These are phyloP conservation scores for Nowakowskiella sp. DNA, from an alignment of 192 early-diverging fungal genomes.

Conservation along the genomic window DNA sequence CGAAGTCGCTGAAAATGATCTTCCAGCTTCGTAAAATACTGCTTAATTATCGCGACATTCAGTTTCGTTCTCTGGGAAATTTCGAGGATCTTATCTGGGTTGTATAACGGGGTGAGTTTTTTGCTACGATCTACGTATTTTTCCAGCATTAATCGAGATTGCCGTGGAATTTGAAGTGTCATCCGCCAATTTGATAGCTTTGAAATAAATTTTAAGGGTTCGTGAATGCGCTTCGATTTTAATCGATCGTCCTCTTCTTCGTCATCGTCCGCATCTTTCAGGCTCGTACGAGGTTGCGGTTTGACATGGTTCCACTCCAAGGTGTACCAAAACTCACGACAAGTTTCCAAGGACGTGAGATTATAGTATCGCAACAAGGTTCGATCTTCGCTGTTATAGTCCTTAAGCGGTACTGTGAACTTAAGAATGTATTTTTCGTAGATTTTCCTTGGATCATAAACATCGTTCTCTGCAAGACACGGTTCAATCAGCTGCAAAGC, in stretches of 20 bases:
- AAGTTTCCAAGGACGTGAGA: constrained; percentile 4
- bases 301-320: no score
- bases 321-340: constrained; percentile 27
- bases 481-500: constrained; percentile 7
- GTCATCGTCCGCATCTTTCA: no score
- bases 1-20: constrained; percentile 15
- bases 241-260: no score
- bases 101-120: constrained; percentile 18
- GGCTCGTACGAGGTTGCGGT: no score
- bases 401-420: constrained; percentile 18
- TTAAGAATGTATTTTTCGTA: constrained; percentile 10
- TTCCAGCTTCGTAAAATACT: constrained; percentile 29
- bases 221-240: constrained; percentile 8
- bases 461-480: constrained; percentile 4
- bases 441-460: neutral
- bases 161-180: constrained; percentile 19
- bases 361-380: constrained; percentile 11
- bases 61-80: constrained; percentile 19
- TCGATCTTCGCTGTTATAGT: constrained; percentile 10
- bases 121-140: constrained; percentile 19
- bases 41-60: constrained; percentile 19
- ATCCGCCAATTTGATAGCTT: constrained; percentile 27
- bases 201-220: constrained; percentile 4
- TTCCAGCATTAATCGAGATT: constrained; percentile 20
- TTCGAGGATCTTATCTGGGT: constrained; percentile 15